These are phyloP conservation scores for Gonapodya prolifera DNA, from an alignment of 192 early-diverging fungal species.

Conservation along the genomic window DNA sequence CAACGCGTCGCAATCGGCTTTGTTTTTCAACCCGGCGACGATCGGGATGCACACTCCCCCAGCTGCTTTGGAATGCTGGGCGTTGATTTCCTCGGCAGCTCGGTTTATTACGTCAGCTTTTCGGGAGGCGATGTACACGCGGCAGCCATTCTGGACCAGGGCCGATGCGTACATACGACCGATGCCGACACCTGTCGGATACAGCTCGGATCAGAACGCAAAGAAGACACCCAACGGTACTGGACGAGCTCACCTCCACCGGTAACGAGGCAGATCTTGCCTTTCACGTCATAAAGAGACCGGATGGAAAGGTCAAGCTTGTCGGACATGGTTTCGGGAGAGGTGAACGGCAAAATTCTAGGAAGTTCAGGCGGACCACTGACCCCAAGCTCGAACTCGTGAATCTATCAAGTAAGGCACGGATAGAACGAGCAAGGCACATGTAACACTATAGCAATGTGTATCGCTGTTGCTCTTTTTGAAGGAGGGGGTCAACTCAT, in stretches of 20 bases:
- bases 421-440: no score
- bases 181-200: background rate
- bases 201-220: no score
- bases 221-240: no score
- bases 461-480: no score
- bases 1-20: background rate
- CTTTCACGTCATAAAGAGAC: background rate
- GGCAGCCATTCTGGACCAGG: background rate
- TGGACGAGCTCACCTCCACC: background rate
- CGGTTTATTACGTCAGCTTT: background rate
- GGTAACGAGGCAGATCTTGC: background rate
- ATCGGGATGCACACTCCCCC: background rate
- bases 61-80: background rate
- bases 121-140: constrained; percentile 1
- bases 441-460: no score
- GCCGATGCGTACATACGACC: background rate
- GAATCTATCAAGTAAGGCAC: no score
- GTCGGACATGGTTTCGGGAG: background rate
- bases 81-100: constrained; percentile 2
- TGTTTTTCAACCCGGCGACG: background rate
- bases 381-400: background rate
- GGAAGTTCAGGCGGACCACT: background rate
- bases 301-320: background rate
- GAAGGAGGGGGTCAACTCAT: no score
- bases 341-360: background rate